Base-by-base conservation (phyloP, 169 alveolate genomes). In the Plasmodium falciparum region DNA sequence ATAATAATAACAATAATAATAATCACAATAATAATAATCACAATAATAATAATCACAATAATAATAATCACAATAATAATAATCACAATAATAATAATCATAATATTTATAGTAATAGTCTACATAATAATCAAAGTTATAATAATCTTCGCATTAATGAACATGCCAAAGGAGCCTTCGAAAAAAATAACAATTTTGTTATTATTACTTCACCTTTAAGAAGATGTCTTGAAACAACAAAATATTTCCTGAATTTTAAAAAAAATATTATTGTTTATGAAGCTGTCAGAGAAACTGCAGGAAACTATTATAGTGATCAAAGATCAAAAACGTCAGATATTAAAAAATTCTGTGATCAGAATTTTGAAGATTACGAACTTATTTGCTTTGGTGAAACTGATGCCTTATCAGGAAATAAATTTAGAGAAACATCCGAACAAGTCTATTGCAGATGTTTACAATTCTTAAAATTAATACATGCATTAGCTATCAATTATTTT, bases 201-300 rank as follows among this genome's bases (percentile, higher is more conserved):
- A 83, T 83, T 12, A 83, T 83, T 2, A 22, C 50, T 9, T 83
- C 91, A 5, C 91, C 91, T 15, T 73, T 83, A 20, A 67, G 70
- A 61, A 83, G 91, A 47, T 83, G 91, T 49, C 39, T 83, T 15
- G 85, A 83, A 69, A 83, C 91, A 20, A 69, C 70, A 63, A 83
- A 83, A 26, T 52, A 83, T 63, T 83, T 56, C n/a, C 24, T 83
- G 13, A 83, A 83, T 61, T 83, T 83, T 63, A 83, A 83, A 69
- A 83, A 56, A 49, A 83, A 83, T 69, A 83, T 83, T 22, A 26
- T 83, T 8, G 13, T 83, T 9, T 69, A 83, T 72, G 91, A 83
- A 50, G 24, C 91, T 1, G 73, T 83, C 3, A 59, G 91, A 3
- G 91, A 83, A 83, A 58, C 56, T 47, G 72, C 85, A 0, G 91